Conservation (phyloP, 2,329 filamentous ascomycete species). For the Fusarium tricinctum region DNA sequence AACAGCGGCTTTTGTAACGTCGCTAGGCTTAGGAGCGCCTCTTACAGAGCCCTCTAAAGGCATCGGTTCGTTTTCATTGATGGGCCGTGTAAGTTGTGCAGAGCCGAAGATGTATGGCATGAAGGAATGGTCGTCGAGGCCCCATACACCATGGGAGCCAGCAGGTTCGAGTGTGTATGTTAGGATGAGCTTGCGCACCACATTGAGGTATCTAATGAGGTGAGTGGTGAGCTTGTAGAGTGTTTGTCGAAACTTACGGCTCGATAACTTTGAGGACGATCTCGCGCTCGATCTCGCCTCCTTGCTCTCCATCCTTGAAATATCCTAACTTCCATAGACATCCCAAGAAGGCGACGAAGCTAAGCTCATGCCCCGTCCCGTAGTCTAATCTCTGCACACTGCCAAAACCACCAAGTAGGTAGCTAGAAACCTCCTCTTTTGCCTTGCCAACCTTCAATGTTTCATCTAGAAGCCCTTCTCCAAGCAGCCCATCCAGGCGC, state of each 20-base stretch:
- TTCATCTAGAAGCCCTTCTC: conserved; percentile 50
- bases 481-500: conserved; percentile 60
- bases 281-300: conserved; percentile 76
- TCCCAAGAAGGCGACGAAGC: conserved; percentile 91
- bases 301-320: conserved; percentile 71
- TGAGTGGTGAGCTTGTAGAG: neutral
- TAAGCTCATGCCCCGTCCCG: conserved; percentile 95
- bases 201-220: conserved; percentile 75
- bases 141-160: conserved; percentile 97
- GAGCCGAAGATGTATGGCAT: conserved; percentile 95
- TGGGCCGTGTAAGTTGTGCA: conserved; percentile 85
- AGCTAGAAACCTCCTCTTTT: conserved; percentile 78
- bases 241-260: conserved; percentile 69
- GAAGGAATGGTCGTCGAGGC: conserved; percentile 97
- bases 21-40: conserved; percentile 77
- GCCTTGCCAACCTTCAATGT: conserved; percentile 58
- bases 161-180: conserved; percentile 96
- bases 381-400: conserved; percentile 93
- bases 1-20: conserved; percentile 74
- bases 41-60: conserved; percentile 84
- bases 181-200: conserved; percentile 85
- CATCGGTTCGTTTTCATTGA: conserved; percentile 72
- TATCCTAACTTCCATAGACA: conserved; percentile 91
- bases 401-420: conserved; percentile 88
- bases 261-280: conserved; percentile 88